phyloP scores from a whole-genome alignment of 179 eudicot species.

The Silene noctiflora region DNA sequence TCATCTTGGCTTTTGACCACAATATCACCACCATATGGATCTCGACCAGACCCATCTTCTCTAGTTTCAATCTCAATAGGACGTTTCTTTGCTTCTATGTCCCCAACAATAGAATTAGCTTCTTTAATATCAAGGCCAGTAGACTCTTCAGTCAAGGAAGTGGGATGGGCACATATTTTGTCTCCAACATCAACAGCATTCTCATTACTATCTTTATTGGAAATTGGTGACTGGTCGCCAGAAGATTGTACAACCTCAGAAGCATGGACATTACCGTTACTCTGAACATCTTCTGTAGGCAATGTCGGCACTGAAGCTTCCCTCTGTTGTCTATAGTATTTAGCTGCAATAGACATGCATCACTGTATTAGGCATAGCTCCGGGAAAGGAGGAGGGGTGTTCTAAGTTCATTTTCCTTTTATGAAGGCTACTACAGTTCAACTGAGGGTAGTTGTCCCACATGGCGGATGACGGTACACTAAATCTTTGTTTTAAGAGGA shows the following conservation, averaged over 20 bases:
- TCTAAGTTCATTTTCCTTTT: conserved; percentile 1
- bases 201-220: conserved; percentile 22
- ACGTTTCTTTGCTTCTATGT: conserved; percentile 21
- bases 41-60: conserved; percentile 20
- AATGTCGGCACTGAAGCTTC: conserved; percentile 10
- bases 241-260: conserved; percentile 19
- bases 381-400: neutral
- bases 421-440: neutral
- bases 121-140: conserved; percentile 5
- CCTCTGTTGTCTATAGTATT: conserved; percentile 21
- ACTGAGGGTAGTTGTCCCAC: neutral
- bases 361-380: neutral
- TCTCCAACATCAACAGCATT: conserved; percentile 15
- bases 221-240: conserved; percentile 16
- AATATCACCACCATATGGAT: conserved; percentile 14
- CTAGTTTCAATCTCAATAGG: conserved; percentile 18
- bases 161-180: conserved; percentile 18
- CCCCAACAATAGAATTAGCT: conserved; percentile 9
- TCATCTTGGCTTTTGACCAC: conserved; percentile 19
- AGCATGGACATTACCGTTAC: conserved; percentile 4
- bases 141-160: conserved; percentile 28
- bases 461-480: neutral
- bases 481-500: neutral
- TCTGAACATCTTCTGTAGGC: conserved; percentile 9
- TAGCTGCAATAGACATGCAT: conserved; percentile 23